Evolutionary conservation across 73 alveolate species (phyloP).

Genomic region (Paramecium primaurelia): DNA sequence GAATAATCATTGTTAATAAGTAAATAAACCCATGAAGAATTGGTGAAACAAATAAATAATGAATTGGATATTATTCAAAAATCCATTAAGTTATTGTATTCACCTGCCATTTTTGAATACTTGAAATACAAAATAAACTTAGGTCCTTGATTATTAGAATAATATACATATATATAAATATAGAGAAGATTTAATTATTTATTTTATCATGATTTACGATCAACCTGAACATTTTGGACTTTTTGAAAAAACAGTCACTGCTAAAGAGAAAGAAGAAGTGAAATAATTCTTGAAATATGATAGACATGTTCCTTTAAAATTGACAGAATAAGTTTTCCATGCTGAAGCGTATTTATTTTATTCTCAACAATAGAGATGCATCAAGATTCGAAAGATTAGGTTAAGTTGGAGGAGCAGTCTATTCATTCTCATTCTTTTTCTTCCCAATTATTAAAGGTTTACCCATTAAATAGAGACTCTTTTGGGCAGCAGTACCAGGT

Average conservation of each 20-base stretch:
- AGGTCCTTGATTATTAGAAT: not conserved
- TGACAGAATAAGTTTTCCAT: slow-evolving; percentile 3
- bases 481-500: slow-evolving; percentile 47
- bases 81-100: slow-evolving; percentile 2
- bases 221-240: slow-evolving; percentile 48
- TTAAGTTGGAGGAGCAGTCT: slow-evolving; percentile 21
- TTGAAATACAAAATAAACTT: slow-evolving; percentile 36
- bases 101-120: slow-evolving; percentile 39
- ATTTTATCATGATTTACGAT: slow-evolving; percentile 38
- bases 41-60: slow-evolving; percentile 20
- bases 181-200: slow-evolving; percentile 19
- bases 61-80: slow-evolving; percentile 41
- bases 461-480: slow-evolving; percentile 20
- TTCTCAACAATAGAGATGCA: slow-evolving; percentile 10
- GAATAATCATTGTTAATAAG: not conserved
- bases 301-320: slow-evolving; percentile 31
- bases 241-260: not conserved
- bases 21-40: slow-evolving; percentile 30
- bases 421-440: slow-evolving; percentile 6
- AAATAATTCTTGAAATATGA: slow-evolving; percentile 14
- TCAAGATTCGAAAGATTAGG: slow-evolving; percentile 33
- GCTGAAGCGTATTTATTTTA: slow-evolving; percentile 42
- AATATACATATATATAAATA: not conserved
- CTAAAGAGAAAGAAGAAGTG: slow-evolving; percentile 31
- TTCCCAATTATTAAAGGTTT: slow-evolving; percentile 27